A percentile compares a stretch with the other conserved stretches of the same genome.
These are phyloP conservation scores for Pseudomassariella vexata DNA, from an alignment of 2,329 filamentous ascomycete genomes.

Conservation along the genomic window DNA sequence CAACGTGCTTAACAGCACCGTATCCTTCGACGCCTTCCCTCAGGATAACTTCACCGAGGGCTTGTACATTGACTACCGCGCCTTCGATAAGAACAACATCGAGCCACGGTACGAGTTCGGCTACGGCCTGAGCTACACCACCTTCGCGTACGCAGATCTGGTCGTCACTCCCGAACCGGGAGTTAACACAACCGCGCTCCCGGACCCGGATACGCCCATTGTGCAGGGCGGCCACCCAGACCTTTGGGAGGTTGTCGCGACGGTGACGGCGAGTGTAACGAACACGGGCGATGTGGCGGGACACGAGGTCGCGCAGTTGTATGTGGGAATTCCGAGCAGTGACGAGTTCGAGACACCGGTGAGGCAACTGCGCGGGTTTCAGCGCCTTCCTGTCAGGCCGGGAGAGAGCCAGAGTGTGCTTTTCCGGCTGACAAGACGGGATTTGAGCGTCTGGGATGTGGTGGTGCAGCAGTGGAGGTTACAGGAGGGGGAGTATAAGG, in stretches of 20 bases:
- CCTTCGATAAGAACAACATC: conserved; percentile 71
- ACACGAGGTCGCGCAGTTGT: conserved; percentile 62
- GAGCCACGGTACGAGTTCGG: conserved; percentile 78
- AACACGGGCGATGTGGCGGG: conserved; percentile 60
- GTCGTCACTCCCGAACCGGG: not conserved
- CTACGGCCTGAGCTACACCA: conserved; percentile 74
- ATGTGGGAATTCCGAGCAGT: conserved; percentile 35
- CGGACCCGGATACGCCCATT: conserved; percentile 21
- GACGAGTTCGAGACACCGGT: no score
- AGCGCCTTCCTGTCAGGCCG: conserved; percentile 54
- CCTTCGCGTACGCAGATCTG: conserved; percentile 38
- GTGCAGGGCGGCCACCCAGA: conserved; percentile 38
- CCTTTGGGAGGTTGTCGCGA: conserved; percentile 40
- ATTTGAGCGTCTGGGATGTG: conserved; percentile 67
- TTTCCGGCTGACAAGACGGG: conserved; percentile 56
- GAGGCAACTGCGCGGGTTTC: conserved; percentile 48
- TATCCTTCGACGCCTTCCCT: conserved; percentile 35
- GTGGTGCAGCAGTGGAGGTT: conserved; percentile 61
- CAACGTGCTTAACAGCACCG: conserved; percentile 56
- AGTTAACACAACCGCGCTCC: not conserved
- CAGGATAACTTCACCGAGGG: conserved; percentile 79
- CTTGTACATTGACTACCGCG: conserved; percentile 82
- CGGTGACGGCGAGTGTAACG: conserved; percentile 53
- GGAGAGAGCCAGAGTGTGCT: conserved; percentile 46
- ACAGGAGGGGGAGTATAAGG: conserved; percentile 28